These are phyloP conservation scores for Panicum hallii DNA, from an alignment of 202 grass and related monocot genomes.

Conservation along the genomic window DNA sequence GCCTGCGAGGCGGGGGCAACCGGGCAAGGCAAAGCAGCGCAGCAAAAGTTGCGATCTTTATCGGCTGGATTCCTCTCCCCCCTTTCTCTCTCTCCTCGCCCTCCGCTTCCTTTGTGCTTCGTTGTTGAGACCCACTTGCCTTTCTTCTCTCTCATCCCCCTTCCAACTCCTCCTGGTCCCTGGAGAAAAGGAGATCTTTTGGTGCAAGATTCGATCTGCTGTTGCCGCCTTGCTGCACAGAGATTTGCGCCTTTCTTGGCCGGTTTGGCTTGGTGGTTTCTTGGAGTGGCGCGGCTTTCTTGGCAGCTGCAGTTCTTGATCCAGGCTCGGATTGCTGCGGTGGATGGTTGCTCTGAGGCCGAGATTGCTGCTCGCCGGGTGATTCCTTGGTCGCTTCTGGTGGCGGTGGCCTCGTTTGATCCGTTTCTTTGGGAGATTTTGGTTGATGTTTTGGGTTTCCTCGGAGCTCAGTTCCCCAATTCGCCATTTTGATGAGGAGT, in stretches of 20 bases:
- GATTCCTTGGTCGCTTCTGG: slow-evolving; percentile 13
- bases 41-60: slow-evolving; percentile 49
- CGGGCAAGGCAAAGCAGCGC: slow-evolving; percentile 12
- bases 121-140: slow-evolving; percentile 40
- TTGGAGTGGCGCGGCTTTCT: slow-evolving; percentile 9
- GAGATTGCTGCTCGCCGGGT: background rate
- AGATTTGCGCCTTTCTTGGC: slow-evolving; percentile 42
- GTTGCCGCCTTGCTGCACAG: slow-evolving; percentile 2
- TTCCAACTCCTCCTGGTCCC: slow-evolving; percentile 49
- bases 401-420: slow-evolving; percentile 22
- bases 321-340: slow-evolving; percentile 29
- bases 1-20: background rate
- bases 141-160: slow-evolving; percentile 24
- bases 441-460: slow-evolving; percentile 40
- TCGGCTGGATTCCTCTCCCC: slow-evolving; percentile 40
- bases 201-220: slow-evolving; percentile 50
- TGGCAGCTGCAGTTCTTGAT: slow-evolving; percentile 38
- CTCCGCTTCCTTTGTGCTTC: slow-evolving; percentile 26
- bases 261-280: slow-evolving; percentile 26
- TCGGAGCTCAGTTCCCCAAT: slow-evolving; percentile 37
- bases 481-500: slow-evolving; percentile 64
- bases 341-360: background rate
- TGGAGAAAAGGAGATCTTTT: slow-evolving; percentile 42
- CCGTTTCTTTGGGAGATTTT: slow-evolving; percentile 1
- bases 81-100: background rate